Evolutionary conservation across 108 stramenopile species (phyloP), one percentile per base, ranked within the genome.

Genomic region (Mayamaea pseudoterrestris): DNA sequence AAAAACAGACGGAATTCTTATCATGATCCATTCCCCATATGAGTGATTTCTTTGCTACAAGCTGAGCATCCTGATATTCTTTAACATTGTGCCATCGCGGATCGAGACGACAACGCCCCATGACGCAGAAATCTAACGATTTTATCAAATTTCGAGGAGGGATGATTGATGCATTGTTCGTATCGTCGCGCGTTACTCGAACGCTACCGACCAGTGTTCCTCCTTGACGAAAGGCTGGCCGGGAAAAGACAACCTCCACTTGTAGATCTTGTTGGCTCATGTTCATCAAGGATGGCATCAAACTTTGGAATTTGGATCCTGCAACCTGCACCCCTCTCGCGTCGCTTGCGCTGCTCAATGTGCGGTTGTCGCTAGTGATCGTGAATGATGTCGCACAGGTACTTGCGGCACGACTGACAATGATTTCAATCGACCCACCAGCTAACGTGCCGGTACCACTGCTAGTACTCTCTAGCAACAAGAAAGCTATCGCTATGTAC

Each of bases 81-180:
- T 7, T 11, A n/a, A 30, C 55, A 40, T 58, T 49, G 61, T 75
- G 73, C 73, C 73, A 75, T 44, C 73, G 48, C 5, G 73, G 21
- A 59, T 75, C 73, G 14, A 75, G 57, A 5, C 61, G 60, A 54
- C 66, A 68, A 44, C 22, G 54, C 27, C 68, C 73, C 14, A 62
- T 47, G 7, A 42, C 44, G 21, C 56, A 58, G 0, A 75, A 51
- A 13, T 47, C 32, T 8, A 65, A 46, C 6, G 30, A 74, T 44
- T 17, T 21, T 12, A 12, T 42, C 9, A 3, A 57, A 50, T 27
- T 55, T 47, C 11, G 64, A 35, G 35, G 30, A 14, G 13, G 27
- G 12, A 14, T 24, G n/a, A n/a, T n/a, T n/a, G n/a, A n/a, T n/a
- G n/a, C n/a, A 50, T 40, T 5, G 30, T 18, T 20, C 14, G 21